Base-by-base conservation (phyloP, 208 protist genomes). In the Trypanosoma lewisi region DNA sequence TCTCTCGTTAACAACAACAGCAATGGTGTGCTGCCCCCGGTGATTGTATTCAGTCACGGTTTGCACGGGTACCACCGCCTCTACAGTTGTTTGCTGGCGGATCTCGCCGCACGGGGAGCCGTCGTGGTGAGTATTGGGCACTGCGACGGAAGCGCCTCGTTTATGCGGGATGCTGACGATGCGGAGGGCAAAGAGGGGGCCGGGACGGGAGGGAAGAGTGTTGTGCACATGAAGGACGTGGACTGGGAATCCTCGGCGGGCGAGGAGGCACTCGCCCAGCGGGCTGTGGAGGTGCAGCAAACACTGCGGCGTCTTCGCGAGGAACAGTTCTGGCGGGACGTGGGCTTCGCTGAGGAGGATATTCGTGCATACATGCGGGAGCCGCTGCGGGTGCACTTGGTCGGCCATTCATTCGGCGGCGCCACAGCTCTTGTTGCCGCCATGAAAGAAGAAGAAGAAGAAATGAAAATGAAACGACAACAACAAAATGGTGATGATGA, bases 401-500 rank as follows among this genome's bases (percentile, higher is more conserved):
- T 80, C 5, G 89, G 89, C 5, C 89, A 95, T 63, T 95, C 89
- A 37, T 95, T 95, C 63, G 89, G 89, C 39, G 89, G 82, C 2
- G 67, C 89, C 6, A 87, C 89, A 7, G 82, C 61, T 8, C 63
- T 95, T 31, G 72, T 69, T 16, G 39, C 73, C 9, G 77, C 83
- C 12, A 54, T 87, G 17, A 41, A 83, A 33, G 77, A 82, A 52
- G 47, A 56, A 37, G 39, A 52, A 30, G 23, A 45, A 11, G n/a
- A n/a, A n/a, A n/a, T n/a, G n/a, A n/a, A n/a, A n/a, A n/a, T n/a
- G n/a, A n/a, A n/a, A n/a, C n/a, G n/a, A n/a, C n/a, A n/a, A n/a
- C n/a, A n/a, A n/a, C n/a, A n/a, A n/a, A n/a, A n/a, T n/a, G n/a
- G n/a, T n/a, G n/a, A n/a, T n/a, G n/a, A n/a, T n/a, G n/a, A n/a